Evolutionary conservation across 805 yeast genomes (phyloP).

Genomic region (Zygosaccharomyces bailii): DNA sequence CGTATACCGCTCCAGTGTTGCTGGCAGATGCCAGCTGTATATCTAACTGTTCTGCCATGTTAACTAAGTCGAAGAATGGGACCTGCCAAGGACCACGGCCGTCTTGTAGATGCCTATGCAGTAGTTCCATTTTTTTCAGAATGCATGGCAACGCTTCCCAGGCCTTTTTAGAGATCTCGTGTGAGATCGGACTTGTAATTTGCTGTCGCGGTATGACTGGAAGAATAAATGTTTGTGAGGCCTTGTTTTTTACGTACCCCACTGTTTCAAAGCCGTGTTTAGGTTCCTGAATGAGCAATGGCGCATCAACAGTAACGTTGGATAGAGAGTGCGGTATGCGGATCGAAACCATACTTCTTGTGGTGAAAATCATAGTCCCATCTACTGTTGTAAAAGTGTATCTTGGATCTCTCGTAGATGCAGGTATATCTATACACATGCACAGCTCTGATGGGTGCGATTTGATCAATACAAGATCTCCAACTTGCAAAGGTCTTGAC

Average conservation of each 20-base stretch:
- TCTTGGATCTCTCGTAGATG: slow-evolving; percentile 45
- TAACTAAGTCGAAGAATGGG: slow-evolving; percentile 38
- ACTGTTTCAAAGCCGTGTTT: slow-evolving; percentile 30
- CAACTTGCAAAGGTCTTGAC: slow-evolving; percentile 39
- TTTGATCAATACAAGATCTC: slow-evolving; percentile 60
- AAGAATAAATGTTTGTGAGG: slow-evolving; percentile 30
- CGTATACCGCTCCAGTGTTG: slow-evolving; percentile 3
- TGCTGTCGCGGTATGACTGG: slow-evolving; percentile 36
- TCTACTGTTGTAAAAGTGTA: slow-evolving; percentile 54
- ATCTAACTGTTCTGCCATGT: slow-evolving; percentile 37
- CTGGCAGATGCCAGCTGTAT: slow-evolving; percentile 23
- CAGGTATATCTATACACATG: slow-evolving; percentile 55
- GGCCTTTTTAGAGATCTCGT: slow-evolving; percentile 40
- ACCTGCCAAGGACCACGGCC: slow-evolving; percentile 40
- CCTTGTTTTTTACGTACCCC: slow-evolving; percentile 30
- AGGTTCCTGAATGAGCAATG: slow-evolving; percentile 21
- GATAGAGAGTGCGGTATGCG: slow-evolving; percentile 48
- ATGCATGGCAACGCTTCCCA: slow-evolving; percentile 40
- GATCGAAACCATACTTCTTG: slow-evolving; percentile 43
- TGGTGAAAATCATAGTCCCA: slow-evolving; percentile 54
- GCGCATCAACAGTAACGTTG: slow-evolving; percentile 11
- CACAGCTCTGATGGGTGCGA: slow-evolving; percentile 46
- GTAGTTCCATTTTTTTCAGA: slow-evolving; percentile 42
- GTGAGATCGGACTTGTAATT: slow-evolving; percentile 35
- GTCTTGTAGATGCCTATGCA: slow-evolving; percentile 47